These are phyloP conservation scores for Colletotrichum musae DNA, from an alignment of 2,329 filamentous ascomycete species.

Conservation along the genomic window DNA sequence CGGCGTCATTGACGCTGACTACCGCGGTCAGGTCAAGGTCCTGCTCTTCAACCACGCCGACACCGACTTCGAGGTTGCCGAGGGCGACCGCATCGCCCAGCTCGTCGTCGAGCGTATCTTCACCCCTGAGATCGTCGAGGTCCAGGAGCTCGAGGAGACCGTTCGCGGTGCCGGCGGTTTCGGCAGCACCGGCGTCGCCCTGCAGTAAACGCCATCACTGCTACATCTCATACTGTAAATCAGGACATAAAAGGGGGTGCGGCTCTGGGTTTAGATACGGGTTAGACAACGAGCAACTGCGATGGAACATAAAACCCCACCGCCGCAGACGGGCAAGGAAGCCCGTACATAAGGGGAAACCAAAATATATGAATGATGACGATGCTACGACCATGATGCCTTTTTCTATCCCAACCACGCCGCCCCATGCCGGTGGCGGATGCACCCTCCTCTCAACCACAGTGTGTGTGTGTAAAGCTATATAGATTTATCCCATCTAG, in stretches of 20 bases:
- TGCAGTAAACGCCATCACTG: constrained; percentile 21
- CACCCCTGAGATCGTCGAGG: constrained; percentile 92
- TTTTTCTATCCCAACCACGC: constrained; percentile 32
- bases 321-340: neutral
- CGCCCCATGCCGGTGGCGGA: constrained; percentile 25
- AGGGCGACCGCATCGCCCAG: constrained; percentile 94
- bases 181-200: constrained; percentile 81
- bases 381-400: constrained; percentile 29
- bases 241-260: neutral
- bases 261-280: neutral
- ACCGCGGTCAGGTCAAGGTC: constrained; percentile 93
- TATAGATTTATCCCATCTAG: constrained; percentile 1
- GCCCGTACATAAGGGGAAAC: neutral
- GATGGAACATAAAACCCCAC: neutral
- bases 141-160: constrained; percentile 89
- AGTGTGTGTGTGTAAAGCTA: neutral
- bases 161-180: constrained; percentile 92
- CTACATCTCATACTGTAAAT: neutral
- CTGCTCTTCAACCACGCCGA: constrained; percentile 95
- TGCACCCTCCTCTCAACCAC: neutral
- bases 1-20: constrained; percentile 98
- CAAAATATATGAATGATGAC: constrained; percentile 37
- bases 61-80: constrained; percentile 82
- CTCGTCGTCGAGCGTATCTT: constrained; percentile 94
- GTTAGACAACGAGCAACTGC: neutral